Base-by-base conservation (phyloP, 768 basidiomycete genomes). In the Lentinula raphanica region DNA sequence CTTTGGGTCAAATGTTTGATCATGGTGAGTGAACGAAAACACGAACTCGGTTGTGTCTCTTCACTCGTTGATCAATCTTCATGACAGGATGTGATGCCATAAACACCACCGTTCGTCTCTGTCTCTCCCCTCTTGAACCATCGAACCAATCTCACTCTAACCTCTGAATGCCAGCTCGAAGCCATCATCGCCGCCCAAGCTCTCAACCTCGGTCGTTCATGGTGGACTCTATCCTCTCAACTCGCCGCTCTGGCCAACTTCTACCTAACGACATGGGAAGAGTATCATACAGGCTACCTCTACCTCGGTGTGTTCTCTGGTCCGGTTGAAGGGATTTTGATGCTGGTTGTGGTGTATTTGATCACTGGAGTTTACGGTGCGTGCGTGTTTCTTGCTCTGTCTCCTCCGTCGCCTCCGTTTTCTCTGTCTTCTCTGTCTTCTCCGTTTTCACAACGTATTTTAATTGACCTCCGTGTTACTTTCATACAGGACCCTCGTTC, bases 1-100 rank as follows among this genome's bases (percentile, higher is more conserved):
- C 96, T 25, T 74, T 98, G 31, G 97, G 97, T 17, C 92, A 99
- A 71, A 88, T 98, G 86, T 99, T 99, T 70, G 97, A 99, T 68
- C 97, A 98, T 71, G 96, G 94, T 88, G 64, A 49, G 77, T 65
- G 35, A 55, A 17, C 27, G 17, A 29, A 35, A 8, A 17, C 4
- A 58, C 39, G 49, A 23, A 2, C 31, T 45, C 42, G 36, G 51
- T 54, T 44, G 28, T 50, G 42, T 29, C 13, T 45, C 46, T 5
- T 45, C n/a, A n/a, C n/a, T n/a, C n/a, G n/a, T n/a, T n/a, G n/a
- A n/a, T n/a, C n/a, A n/a, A n/a, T n/a, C n/a, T n/a, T n/a, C n/a
- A n/a, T n/a, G n/a, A n/a, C n/a, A 92, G 90, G 90, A 3, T 94
- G 91, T 66, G 94, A 96, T 68, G 94, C 95, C 0, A 78, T 99